phyloP scores from a whole-genome alignment of 1,139 yeast genomes.

The Taiozyma onychis region DNA sequence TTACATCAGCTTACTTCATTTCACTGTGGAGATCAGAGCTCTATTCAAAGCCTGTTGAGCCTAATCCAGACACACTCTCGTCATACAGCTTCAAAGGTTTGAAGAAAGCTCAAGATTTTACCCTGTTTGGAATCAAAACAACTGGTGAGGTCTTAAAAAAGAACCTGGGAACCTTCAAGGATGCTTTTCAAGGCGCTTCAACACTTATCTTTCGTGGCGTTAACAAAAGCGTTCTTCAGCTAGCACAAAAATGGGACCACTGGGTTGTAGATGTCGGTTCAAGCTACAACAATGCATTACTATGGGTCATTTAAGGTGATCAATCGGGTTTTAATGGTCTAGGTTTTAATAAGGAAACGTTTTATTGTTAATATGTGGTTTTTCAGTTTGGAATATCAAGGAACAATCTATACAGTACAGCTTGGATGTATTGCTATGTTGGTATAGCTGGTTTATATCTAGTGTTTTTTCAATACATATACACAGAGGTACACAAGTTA shows the following conservation, averaged over 20 bases:
- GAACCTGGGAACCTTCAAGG: slow-evolving; percentile 1
- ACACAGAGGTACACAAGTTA: not conserved
- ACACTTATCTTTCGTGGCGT: slow-evolving; percentile 8
- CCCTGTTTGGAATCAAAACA: not conserved
- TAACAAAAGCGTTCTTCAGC: not conserved
- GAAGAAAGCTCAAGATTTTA: not conserved
- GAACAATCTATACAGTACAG: not conserved
- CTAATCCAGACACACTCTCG: not conserved
- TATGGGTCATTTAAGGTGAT: slow-evolving; percentile 5
- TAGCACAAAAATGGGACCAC: slow-evolving; percentile 7
- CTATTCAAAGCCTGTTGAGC: not conserved
- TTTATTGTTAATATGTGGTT: too few species aligned
- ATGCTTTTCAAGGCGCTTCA: slow-evolving; percentile 5
- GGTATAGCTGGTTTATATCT: not conserved
- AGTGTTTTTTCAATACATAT: too few species aligned
- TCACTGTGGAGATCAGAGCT: slow-evolving; percentile 1
- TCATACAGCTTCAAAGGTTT: not conserved
- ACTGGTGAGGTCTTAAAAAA: slow-evolving; percentile 1
- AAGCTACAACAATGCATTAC: slow-evolving; percentile 1
- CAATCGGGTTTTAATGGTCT: not conserved
- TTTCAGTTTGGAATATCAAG: not conserved
- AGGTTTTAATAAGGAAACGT: too few species aligned
- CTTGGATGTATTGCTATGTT: not conserved
- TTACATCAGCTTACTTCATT: slow-evolving; percentile 16
- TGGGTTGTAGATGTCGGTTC: slow-evolving; percentile 2